These are phyloP conservation scores for Irpex sp. DNA, from an alignment of 1,284 basidiomycete genomes.

Conservation along the genomic window DNA sequence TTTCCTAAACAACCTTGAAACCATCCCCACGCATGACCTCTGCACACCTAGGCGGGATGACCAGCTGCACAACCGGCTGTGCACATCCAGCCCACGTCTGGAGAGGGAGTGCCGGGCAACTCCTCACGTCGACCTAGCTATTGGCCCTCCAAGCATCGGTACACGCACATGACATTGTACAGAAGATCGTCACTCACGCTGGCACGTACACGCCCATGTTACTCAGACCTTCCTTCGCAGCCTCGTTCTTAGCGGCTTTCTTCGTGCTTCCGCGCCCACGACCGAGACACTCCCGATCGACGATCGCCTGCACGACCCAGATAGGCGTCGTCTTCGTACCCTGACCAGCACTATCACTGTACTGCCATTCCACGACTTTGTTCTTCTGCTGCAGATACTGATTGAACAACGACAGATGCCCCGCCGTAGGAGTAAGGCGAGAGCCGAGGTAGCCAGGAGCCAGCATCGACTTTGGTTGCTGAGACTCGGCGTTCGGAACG, in stretches of 20 bases:
- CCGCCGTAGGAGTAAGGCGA: slow-evolving; percentile 33
- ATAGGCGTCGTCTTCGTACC: slow-evolving; percentile 61
- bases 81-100: slow-evolving; percentile 30
- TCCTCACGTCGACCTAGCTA: neutral
- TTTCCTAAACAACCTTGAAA: neutral
- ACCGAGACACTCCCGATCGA: slow-evolving; percentile 56
- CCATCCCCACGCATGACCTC: slow-evolving; percentile 22
- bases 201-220: slow-evolving; percentile 27
- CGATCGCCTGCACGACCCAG: slow-evolving; percentile 62
- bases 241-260: slow-evolving; percentile 68
- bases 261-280: slow-evolving; percentile 66
- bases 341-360: slow-evolving; percentile 41
- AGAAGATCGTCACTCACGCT: slow-evolving; percentile 19
- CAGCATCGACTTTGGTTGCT: slow-evolving; percentile 13
- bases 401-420: slow-evolving; percentile 74
- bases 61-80: slow-evolving; percentile 19
- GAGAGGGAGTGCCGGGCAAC: slow-evolving; percentile 25
- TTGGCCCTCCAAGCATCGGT: slow-evolving; percentile 1
- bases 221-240: slow-evolving; percentile 32
- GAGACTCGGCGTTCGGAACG: slow-evolving; percentile 9
- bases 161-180: neutral
- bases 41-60: slow-evolving; percentile 31
- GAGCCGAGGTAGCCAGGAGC: slow-evolving; percentile 19
- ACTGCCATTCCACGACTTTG: slow-evolving; percentile 65
- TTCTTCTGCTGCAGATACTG: slow-evolving; percentile 60